Percentiles rank a stretch among this genome's conserved stretches.
Conservation (phyloP, 2,329 filamentous ascomycete genomes). For the Lasiodiplodia gonubiensis region DNA sequence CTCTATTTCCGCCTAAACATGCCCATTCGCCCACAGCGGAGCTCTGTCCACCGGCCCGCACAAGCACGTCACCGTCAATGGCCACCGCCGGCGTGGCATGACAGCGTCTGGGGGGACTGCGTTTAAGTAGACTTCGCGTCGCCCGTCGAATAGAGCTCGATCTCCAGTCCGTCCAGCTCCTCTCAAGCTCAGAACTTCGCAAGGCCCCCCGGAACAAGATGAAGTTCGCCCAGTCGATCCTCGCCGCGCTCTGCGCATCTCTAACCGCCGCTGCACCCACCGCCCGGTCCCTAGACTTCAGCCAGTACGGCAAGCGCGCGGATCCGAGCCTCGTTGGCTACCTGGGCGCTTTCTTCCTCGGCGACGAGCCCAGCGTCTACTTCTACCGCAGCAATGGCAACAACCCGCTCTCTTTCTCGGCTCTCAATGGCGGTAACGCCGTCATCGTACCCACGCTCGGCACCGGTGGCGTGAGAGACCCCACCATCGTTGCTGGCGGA, state of each 20-base stretch:
- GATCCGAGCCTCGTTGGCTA: conserved; percentile 55
- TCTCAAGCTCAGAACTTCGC: neutral
- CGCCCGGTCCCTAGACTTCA: conserved; percentile 28
- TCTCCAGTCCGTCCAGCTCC: neutral
- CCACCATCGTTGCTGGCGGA: conserved; percentile 56
- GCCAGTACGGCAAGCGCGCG: conserved; percentile 32
- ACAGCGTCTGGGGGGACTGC: neutral
- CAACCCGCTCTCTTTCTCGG: conserved; percentile 55
- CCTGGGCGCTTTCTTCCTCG: conserved; percentile 62
- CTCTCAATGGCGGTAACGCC: conserved; percentile 57
- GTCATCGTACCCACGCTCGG: conserved; percentile 58
- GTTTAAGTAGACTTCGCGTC: conserved; percentile 1
- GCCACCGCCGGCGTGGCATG: neutral
- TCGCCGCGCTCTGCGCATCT: conserved; percentile 8
- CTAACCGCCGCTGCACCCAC: conserved; percentile 1
- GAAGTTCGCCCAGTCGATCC: neutral
- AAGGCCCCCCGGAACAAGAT: neutral
- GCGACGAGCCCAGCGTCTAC: conserved; percentile 60
- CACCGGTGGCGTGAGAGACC: conserved; percentile 60
- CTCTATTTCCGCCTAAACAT: conserved; percentile 19
- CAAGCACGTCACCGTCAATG: conserved; percentile 4
- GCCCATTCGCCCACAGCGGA: conserved; percentile 1
- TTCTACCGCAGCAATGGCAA: conserved; percentile 62
- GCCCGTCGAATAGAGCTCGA: neutral
- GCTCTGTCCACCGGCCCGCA: neutral